These are phyloP conservation scores for Ashbya aceris DNA, from an alignment of 1,139 yeast genomes.

Conservation along the genomic window DNA sequence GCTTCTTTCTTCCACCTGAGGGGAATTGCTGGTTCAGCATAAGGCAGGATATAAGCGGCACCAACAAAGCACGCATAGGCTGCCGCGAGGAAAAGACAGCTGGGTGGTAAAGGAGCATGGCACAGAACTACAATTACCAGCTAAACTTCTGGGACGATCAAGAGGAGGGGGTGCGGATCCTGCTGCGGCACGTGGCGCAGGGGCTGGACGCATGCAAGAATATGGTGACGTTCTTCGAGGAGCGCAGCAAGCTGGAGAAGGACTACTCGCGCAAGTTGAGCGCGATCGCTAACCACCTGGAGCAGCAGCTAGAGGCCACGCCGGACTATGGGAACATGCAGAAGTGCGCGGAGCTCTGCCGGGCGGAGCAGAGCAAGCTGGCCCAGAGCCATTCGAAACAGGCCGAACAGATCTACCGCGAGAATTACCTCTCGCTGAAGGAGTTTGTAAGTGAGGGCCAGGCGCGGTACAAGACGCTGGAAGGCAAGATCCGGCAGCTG, in stretches of 20 bases:
- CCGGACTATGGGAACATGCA: constrained; percentile 25
- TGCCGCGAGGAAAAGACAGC: background rate
- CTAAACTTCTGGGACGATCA: constrained; percentile 30
- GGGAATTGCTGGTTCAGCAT: too few species aligned
- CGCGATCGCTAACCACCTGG: constrained; percentile 22
- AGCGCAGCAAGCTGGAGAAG: constrained; percentile 25
- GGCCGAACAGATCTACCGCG: constrained; percentile 22
- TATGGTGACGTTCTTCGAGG: constrained; percentile 22
- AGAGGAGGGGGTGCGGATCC: constrained; percentile 25
- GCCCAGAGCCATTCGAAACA: constrained; percentile 27
- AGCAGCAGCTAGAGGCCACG: constrained; percentile 13
- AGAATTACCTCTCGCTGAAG: constrained; percentile 19
- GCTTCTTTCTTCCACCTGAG: too few species aligned
- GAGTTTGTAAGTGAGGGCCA: constrained; percentile 19
- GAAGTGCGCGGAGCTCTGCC: constrained; percentile 12
- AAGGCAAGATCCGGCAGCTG: constrained; percentile 64
- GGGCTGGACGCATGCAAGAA: constrained; percentile 24
- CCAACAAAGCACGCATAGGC: too few species aligned
- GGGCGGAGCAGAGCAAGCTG: constrained; percentile 17
- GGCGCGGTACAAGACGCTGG: constrained; percentile 50
- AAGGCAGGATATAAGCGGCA: too few species aligned
- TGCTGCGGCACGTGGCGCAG: constrained; percentile 22
- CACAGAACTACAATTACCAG: constrained; percentile 21
- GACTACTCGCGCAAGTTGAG: constrained; percentile 28
- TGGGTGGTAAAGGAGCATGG: constrained; percentile 5